Evolutionary conservation across 352 stramenopile species (phyloP).

Genomic region (Pythium coloratum): DNA sequence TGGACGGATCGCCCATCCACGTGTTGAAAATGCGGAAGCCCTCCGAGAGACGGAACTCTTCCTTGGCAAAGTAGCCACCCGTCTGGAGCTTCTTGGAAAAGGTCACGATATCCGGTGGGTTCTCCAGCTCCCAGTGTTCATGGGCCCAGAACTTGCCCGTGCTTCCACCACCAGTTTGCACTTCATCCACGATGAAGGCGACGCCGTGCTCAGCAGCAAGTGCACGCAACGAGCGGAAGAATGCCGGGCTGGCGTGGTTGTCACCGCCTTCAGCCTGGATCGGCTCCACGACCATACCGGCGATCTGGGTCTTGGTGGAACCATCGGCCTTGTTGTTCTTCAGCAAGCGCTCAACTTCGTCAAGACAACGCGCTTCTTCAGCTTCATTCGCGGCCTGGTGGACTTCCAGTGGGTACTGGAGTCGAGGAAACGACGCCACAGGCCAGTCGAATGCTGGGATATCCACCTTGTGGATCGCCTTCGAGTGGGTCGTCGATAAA

Average conservation of each 20-base stretch:
- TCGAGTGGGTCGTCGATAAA: conserved; percentile 83
- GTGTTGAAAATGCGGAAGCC: conserved; percentile 88
- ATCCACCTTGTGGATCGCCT: conserved; percentile 86
- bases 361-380: conserved; percentile 69
- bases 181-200: conserved; percentile 85
- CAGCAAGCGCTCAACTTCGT: conserved; percentile 60
- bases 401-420: conserved; percentile 64
- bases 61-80: conserved; percentile 79
- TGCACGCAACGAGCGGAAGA: conserved; percentile 61
- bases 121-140: conserved; percentile 76
- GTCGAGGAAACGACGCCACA: conserved; percentile 68
- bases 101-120: conserved; percentile 79
- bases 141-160: conserved; percentile 87
- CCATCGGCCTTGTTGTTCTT: conserved; percentile 38
- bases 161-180: conserved; percentile 79
- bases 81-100: conserved; percentile 89
- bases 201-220: conserved; percentile 60
- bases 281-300: conserved; percentile 79
- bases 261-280: conserved; percentile 84
- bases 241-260: conserved; percentile 70
- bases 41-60: conserved; percentile 66
- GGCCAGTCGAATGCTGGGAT: conserved; percentile 85
- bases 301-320: conserved; percentile 38
- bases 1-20: conserved; percentile 86
- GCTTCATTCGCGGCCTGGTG: conserved; percentile 61